Evolutionary conservation across 2,329 filamentous ascomycete species (phyloP).

Genomic region (Cordyceps sp.): DNA sequence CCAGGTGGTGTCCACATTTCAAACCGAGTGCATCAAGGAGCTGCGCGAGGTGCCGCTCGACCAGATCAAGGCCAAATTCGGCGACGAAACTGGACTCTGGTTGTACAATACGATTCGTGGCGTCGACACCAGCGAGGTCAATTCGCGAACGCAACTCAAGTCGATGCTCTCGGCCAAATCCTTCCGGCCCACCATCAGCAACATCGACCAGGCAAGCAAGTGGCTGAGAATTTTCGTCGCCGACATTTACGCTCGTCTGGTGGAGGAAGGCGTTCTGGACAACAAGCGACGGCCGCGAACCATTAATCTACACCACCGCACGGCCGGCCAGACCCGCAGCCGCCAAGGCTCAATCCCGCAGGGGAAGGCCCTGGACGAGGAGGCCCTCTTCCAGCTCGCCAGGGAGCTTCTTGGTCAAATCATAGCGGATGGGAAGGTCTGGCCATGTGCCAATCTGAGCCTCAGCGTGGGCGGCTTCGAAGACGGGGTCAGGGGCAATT

Average conservation of each 20-base stretch:
- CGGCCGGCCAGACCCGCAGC: slow-evolving; percentile 57
- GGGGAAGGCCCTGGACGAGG: slow-evolving; percentile 57
- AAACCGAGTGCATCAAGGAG: slow-evolving; percentile 63
- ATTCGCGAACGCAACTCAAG: slow-evolving; percentile 81
- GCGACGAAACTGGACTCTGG: slow-evolving; percentile 75
- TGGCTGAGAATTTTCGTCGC: slow-evolving; percentile 88
- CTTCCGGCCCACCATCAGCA: slow-evolving; percentile 71
- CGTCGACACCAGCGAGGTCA: slow-evolving; percentile 76
- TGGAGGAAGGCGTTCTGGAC: slow-evolving; percentile 81
- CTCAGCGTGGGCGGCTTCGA: slow-evolving; percentile 86
- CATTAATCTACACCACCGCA: slow-evolving; percentile 69
- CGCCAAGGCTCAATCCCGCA: slow-evolving; percentile 61
- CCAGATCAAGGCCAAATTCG: slow-evolving; percentile 60
- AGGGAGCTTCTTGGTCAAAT: slow-evolving; percentile 65
- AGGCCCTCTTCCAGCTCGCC: slow-evolving; percentile 55
- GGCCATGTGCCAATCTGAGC: slow-evolving; percentile 85
- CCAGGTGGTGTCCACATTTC: slow-evolving; percentile 65
- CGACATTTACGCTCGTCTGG: slow-evolving; percentile 76
- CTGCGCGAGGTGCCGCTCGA: slow-evolving; percentile 57
- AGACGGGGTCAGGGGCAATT: slow-evolving; percentile 68
- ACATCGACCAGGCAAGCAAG: slow-evolving; percentile 56
- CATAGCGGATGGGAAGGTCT: slow-evolving; percentile 59
- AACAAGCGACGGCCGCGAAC: slow-evolving; percentile 75
- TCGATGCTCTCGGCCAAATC: slow-evolving; percentile 96
- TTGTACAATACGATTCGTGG: slow-evolving; percentile 74